A percentile compares a stretch with the other conserved stretches of the same genome.
Evolutionary conservation across 1,284 basidiomycete genomes (phyloP).

Genomic region (Ceratobasidium sp.): DNA sequence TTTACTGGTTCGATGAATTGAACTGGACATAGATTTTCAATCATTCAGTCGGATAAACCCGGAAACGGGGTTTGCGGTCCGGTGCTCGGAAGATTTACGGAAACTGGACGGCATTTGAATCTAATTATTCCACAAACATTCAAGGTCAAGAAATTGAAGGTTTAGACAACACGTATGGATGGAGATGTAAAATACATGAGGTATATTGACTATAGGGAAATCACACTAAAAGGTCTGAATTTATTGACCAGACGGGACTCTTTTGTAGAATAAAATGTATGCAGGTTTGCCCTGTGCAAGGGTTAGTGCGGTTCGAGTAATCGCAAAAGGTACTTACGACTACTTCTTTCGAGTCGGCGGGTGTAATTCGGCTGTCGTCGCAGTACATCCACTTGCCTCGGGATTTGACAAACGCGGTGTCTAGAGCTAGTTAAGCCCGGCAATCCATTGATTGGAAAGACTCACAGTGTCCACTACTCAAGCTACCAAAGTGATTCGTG

Average conservation of each 20-base stretch:
- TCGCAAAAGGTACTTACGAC: slow-evolving; percentile 66
- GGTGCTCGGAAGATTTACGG: not conserved
- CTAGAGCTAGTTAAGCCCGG: slow-evolving; percentile 51
- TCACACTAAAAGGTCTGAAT: not conserved
- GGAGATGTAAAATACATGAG: slow-evolving; percentile 28
- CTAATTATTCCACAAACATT: slow-evolving; percentile 27
- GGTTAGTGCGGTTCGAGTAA: slow-evolving; percentile 39
- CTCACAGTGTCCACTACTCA: slow-evolving; percentile 92
- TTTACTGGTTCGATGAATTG: slow-evolving; percentile 28
- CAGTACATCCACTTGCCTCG: slow-evolving; percentile 84
- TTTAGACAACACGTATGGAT: not conserved
- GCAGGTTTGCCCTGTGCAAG: slow-evolving; percentile 74
- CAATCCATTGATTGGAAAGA: slow-evolving; percentile 40
- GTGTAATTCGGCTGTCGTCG: slow-evolving; percentile 80
- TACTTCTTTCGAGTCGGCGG: slow-evolving; percentile 77
- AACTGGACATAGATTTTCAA: slow-evolving; percentile 21
- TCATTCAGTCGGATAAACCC: slow-evolving; percentile 6
- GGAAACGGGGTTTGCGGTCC: slow-evolving; percentile 5
- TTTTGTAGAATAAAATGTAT: slow-evolving; percentile 87
- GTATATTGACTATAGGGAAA: slow-evolving; percentile 15
- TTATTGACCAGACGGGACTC: slow-evolving; percentile 50
- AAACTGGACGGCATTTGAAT: too few relatives aligned
- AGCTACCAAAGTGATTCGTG: slow-evolving; percentile 89
- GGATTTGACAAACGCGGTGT: slow-evolving; percentile 84
- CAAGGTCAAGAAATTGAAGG: slow-evolving; percentile 10